Conservation (phyloP, 768 basidiomycete genomes). For the Hydnomerulius pinastri region DNA sequence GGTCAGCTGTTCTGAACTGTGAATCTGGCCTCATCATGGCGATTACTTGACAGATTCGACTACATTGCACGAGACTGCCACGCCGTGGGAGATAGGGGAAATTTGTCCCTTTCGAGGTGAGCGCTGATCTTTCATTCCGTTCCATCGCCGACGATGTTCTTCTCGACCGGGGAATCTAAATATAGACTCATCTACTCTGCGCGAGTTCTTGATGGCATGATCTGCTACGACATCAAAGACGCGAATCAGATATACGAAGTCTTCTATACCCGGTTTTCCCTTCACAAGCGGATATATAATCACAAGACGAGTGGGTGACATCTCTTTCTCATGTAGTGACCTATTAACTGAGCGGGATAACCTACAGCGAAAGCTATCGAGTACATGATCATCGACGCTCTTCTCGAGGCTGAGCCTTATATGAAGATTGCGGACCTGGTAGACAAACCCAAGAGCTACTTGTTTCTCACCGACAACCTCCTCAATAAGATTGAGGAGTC, state of each 20-base stretch:
- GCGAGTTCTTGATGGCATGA: slow-evolving; percentile 70
- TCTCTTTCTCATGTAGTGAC: too few relatives aligned
- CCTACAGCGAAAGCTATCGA: slow-evolving; percentile 75
- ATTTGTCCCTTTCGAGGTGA: slow-evolving; percentile 50
- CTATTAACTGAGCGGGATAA: too few relatives aligned
- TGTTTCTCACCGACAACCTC: slow-evolving; percentile 71
- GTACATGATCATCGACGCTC: slow-evolving; percentile 81
- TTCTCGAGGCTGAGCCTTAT: slow-evolving; percentile 66
- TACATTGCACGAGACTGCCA: slow-evolving; percentile 78
- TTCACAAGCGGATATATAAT: slow-evolving; percentile 84
- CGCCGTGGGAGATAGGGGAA: slow-evolving; percentile 64
- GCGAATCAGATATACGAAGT: slow-evolving; percentile 75
- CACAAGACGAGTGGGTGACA: slow-evolving; percentile 85
- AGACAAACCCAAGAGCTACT: slow-evolving; percentile 55
- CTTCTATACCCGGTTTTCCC: slow-evolving; percentile 69
- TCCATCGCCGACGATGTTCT: neutral
- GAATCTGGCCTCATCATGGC: neutral
- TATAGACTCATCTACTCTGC: slow-evolving; percentile 78
- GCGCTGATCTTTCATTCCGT: slow-evolving; percentile 7
- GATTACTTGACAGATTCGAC: slow-evolving; percentile 57
- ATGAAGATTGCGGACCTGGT: slow-evolving; percentile 62
- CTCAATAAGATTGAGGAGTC: slow-evolving; percentile 59
- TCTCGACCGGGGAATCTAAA: too few relatives aligned
- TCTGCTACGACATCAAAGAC: slow-evolving; percentile 84
- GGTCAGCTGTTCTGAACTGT: neutral